Evolutionary conservation across 805 yeast species (phyloP), one percentile per base, ranked within the genome.

Genomic region (Sungouiozyma ichnusensis): DNA sequence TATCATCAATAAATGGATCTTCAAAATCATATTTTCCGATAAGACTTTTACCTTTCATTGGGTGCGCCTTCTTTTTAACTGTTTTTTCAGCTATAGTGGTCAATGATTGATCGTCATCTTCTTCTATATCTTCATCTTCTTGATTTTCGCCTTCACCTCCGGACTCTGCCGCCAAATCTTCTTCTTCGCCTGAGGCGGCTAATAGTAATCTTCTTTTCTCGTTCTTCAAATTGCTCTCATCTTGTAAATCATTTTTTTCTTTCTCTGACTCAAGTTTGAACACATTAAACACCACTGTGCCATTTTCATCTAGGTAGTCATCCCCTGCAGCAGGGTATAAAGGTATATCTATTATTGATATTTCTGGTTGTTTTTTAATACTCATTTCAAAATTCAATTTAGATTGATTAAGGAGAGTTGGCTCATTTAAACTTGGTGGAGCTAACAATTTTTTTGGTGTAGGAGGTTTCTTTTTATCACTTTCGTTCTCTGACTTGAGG

Each of bases 1-100:
- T 75, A 63, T 92, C 98, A 64, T 92, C 99, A 44, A 92, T 92
- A 55, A 92, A 92, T 2, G 97, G 98, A 62, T 92, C 99, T 46
- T 84, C 79, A 38, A 76, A 69, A 58, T 92, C 98, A 62, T 92
- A 92, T 56, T 85, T 86, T 2, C 96, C 96, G 31, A 87, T 85
- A 49, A 83, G 76, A 41, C 87, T 74, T 54, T 81, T 81, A 33
- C 75, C 71, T 52, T 69, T 68, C 54, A 69, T 71, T 37, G 63
- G 61, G 47, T 71, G 61, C 14, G 61, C 49, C 31, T 51, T 59
- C 40, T 55, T 60, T 49, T 55, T 57, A 4, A 57, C 56, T 29
- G 43, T 46, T 6, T 48, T 51, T 13, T 47, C 52, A 2, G 48
- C 50, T 16, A 50, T 49, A 5, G 52, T 53, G 2, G 50, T 51